These are phyloP conservation scores for Guyanaporus albipodus DNA, from an alignment of 768 basidiomycete species.

Conservation along the genomic window DNA sequence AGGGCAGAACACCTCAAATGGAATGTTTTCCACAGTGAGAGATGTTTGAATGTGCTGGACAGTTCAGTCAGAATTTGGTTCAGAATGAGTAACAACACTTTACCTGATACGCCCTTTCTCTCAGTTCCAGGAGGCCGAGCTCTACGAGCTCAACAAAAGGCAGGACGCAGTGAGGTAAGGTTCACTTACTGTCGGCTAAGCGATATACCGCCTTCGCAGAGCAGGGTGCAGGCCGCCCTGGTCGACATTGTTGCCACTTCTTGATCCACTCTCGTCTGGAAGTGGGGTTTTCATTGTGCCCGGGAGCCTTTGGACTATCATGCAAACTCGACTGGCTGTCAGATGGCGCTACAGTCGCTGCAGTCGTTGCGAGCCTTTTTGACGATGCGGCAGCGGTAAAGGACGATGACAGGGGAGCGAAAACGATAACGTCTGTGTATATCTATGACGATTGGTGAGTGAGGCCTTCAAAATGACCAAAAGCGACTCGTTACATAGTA, in stretches of 20 bases:
- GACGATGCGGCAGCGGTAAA: conserved; percentile 36
- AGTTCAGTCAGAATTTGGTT: conserved; percentile 2
- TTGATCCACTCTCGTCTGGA: conserved; percentile 67
- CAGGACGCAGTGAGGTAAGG: background rate
- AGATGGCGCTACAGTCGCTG: conserved; percentile 26
- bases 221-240: conserved; percentile 63
- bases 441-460: conserved; percentile 42
- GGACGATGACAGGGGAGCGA: conserved; percentile 78
- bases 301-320: conserved; percentile 15
- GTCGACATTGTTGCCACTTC: conserved; percentile 60
- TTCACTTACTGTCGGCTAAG: conserved; percentile 72
- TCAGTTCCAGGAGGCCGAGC: conserved; percentile 67
- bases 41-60: conserved; percentile 69
- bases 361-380: conserved; percentile 6
- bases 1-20: conserved; percentile 80
- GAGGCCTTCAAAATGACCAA: background rate
- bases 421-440: conserved; percentile 81
- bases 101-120: conserved; percentile 63
- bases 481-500: conserved; percentile 60
- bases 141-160: conserved; percentile 37
- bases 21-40: conserved; percentile 75
- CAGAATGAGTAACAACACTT: background rate
- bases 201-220: conserved; percentile 84
- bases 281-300: conserved; percentile 24
- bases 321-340: conserved; percentile 35